Base-by-base conservation (phyloP, 495 filamentous ascomycete species). In the Pseudomonodictys pantanalensis region DNA sequence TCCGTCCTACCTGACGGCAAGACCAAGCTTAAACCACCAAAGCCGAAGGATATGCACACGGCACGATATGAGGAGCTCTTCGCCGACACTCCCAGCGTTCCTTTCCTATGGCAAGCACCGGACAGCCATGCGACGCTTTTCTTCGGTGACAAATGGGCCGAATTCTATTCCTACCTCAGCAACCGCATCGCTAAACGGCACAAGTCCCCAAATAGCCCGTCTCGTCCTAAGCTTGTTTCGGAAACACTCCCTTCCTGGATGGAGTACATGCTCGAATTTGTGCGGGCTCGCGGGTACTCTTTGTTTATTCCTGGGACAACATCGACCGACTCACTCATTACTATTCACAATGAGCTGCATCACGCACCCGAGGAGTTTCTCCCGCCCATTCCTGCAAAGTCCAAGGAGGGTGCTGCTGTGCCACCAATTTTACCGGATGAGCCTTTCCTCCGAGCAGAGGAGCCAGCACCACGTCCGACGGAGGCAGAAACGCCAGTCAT, bases 41-140 rank as follows among this genome's bases (percentile, higher is more conserved):
- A 62, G 1, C n/a, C 51, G 23, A 26, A 54, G 24, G 69, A 74
- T 33, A 65, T 60, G 43, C 33, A 67, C 18, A 62, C 45, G 9
- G 3, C 39, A 22, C 32, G 62, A 57, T 62, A 66, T 24, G 45
- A 58, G 3, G 52, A 68, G 22, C 23, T 50, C 0, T 63, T 57
- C 29, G 42, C 66, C 26, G 65, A 75, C 5, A 62, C 58, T 12
- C 48, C 77, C 9, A 60, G 38, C 2, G 78, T 82, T 0, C 79
- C 86, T 0, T 92, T 92, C 62, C 74, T 92, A 2, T 95, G 87
- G 86, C 86, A 95, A 73, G 81, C 86, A 35, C 91, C 90, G 18
- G 86, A 84, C 67, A 86, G 84, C 66, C 87, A 91, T 64, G 90
- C 90, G 1, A 81, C 84, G 10, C 77, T 96, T 15, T 89, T 88